Base-by-base conservation (phyloP, 2,329 filamentous ascomycete species). In the Arthrobotrys megalospora region DNA sequence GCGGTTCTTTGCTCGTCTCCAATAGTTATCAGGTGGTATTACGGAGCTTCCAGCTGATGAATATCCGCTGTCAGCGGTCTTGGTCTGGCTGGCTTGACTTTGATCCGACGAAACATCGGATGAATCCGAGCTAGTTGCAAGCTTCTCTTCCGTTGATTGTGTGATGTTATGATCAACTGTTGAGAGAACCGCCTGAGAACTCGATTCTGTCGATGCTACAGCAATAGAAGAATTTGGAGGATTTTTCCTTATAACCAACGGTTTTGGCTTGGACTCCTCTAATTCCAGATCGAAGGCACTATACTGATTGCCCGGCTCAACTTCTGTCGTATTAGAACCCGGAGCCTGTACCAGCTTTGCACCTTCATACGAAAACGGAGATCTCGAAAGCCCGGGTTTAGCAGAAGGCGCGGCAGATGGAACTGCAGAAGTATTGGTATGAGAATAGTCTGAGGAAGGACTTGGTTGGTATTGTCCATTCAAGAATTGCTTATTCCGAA, bases 281-380 rank as follows among this genome's bases (percentile, higher is more conserved):
- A 6, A 47, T 36, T 16, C 19, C 32, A 24, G 12, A 12, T 7
- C 62, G 14, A 10, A n/a, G 6, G 60, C 72, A 4, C 0, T 14
- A 16, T 12, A 53, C 34, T 76, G 52, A 6, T 28, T 28, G 24
- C 5, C 24, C 24, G 24, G 24, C 24, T 28, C 24, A 28, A 34
- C 28, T 11, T 50, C 72, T 6, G 50, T 41, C 11, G 11, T 45
- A 36, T 60, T 28, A 6, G 24, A 28, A 48, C 41, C 63, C 12
- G 60, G 50, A 41, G 41, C 16, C 21, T 70, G 58, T 55, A 45
- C 0, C n/a, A 77, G 53, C 45, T 71, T 77, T n/a, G 66, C 21
- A 10, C 73, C 73, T 63, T 77, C 73, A 14, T 67, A 77, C 4
- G 73, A 77, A 43, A 77, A 77, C 16, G 73, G 73, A 28, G 73